Evolutionary conservation across 2,329 filamentous ascomycete species (phyloP).

Genomic region (Rhynchosporium agropyri): DNA sequence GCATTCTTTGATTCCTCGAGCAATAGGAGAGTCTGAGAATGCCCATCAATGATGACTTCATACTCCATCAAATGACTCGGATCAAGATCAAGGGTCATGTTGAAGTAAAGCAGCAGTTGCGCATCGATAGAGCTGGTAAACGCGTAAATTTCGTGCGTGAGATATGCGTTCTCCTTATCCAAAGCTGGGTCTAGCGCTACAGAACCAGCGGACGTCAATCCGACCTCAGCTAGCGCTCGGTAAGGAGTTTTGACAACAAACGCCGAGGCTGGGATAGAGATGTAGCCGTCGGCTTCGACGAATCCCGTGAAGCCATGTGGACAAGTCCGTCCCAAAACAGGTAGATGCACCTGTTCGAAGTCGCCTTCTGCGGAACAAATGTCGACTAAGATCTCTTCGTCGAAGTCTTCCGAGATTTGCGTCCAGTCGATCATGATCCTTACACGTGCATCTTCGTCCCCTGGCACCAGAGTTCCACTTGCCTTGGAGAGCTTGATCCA

Average conservation of each 20-base stretch:
- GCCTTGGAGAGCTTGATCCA: constrained; percentile 48
- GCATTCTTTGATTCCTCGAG: constrained; percentile 35
- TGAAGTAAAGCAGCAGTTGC: constrained; percentile 21
- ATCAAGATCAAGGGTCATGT: constrained; percentile 39
- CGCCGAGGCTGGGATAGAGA: constrained; percentile 52
- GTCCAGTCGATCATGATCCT: constrained; percentile 51
- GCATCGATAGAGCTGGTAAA: constrained; percentile 38
- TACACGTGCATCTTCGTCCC: constrained; percentile 53
- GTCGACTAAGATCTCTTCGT: constrained; percentile 41
- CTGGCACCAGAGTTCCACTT: constrained; percentile 51
- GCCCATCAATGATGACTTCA: constrained; percentile 45
- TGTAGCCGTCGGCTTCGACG: constrained; percentile 59
- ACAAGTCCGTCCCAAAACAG: constrained; percentile 52
- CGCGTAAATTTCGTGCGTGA: constrained; percentile 62
- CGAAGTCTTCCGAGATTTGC: constrained; percentile 43
- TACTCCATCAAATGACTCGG: constrained; percentile 49
- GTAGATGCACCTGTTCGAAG: constrained; percentile 54
- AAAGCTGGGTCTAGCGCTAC: constrained; percentile 9
- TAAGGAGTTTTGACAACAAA: constrained; percentile 5
- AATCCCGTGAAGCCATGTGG: constrained; percentile 59
- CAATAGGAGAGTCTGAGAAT: constrained; percentile 24
- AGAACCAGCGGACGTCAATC: constrained; percentile 12
- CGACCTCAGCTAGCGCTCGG: constrained; percentile 13
- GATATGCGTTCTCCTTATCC: constrained; percentile 45
- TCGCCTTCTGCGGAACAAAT: constrained; percentile 45